Evolutionary conservation across 257 asterid genomes (phyloP), one percentile per base, ranked within the genome.

Genomic region (Solanum neorickii): DNA sequence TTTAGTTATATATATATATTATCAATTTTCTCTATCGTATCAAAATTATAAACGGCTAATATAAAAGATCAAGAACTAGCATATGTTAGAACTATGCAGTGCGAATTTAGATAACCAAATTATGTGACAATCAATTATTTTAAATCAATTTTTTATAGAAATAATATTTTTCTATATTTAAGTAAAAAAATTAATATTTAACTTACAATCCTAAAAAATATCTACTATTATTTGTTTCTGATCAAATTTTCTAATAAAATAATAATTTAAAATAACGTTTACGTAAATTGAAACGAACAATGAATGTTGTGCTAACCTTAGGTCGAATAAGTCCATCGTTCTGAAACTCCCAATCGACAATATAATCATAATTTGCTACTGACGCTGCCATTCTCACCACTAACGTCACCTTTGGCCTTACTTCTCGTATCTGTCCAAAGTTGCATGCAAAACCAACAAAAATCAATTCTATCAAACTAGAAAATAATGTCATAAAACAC

Each of bases 321-420:
- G 91, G 86, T 88, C 95, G 90, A 86, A 97, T 94, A 15, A 97
- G 93, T 44, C 99, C 99, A 89, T 97, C 99, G 0, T 96, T 93
- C 88, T 97, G 99, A 86, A 97, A 97, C 88, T 94, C 99, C 99
- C 99, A 97, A 85, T 97, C 99, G 35, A 95, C 94, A 27, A 97
- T 97, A 86, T 97, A 97, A 47, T 97, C 99, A 35, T 97, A 97
- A 92, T 97, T 97, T 6, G 98, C 99, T 5, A 97, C 98, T 10
- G 99, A 97, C 11, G 98, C 98, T 15, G 97, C 98, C 98, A 95
- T 97, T 87, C 99, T 88, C 59, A 92, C 99, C 94, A 97, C 98
- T 69, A 97, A 85, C 1, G 99, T 94, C 95, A 97, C 98, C 88
- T 97, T 95, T 68, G 99, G 98, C 91, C 99, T 91, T 68, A 76